Evolutionary conservation across 2,329 filamentous ascomycete genomes (phyloP), one percentile per base, ranked within the genome.

Genomic region (Phoma herbarum): DNA sequence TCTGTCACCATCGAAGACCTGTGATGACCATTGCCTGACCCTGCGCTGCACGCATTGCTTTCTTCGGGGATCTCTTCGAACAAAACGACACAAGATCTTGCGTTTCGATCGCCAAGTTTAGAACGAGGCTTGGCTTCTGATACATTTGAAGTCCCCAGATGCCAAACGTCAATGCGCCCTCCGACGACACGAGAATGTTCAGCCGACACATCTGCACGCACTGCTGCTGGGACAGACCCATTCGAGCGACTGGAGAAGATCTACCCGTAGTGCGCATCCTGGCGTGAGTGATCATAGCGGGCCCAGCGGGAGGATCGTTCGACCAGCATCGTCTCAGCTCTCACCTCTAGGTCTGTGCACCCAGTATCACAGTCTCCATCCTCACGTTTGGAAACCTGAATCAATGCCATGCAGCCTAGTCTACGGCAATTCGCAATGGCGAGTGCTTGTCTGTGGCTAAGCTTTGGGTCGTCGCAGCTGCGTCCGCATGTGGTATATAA

Each of bases 361-460:
- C 44, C 52, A 52, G 69, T 71, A 65, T 73, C 71, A 74, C 52
- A 42, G 53, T 54, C 37, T 43, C 53, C 42, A 49, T 60, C 57
- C 42, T 51, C 51, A 60, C 51, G 57, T 60, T 64, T 65, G 53
- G 61, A 61, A 25, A 50, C 33, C 45, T 51, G 46, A 45, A 39
- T 42, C 48, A 41, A 59, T 61, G 53, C 57, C 42, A 48, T 52
- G 42, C 56, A 23, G 56, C 45, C 52, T 53, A 51, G 51, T 26
- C 22, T 25, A 47, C 41, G 47, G 52, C 20, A 51, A 42, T 44
- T 28, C 45, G 57, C 31, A 42, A 49, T 43, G 50, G 53, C 48
- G 55, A 66, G 71, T 67, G 73, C 73, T 75, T 75, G 65, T 63
- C 53, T 55, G 16, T 42, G 48, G 61, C 68, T 69, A 75, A 75